Evolutionary conservation across 1,139 yeast genomes (phyloP), one percentile per base, ranked within the genome.

Genomic region (Dujonia santamariae): DNA sequence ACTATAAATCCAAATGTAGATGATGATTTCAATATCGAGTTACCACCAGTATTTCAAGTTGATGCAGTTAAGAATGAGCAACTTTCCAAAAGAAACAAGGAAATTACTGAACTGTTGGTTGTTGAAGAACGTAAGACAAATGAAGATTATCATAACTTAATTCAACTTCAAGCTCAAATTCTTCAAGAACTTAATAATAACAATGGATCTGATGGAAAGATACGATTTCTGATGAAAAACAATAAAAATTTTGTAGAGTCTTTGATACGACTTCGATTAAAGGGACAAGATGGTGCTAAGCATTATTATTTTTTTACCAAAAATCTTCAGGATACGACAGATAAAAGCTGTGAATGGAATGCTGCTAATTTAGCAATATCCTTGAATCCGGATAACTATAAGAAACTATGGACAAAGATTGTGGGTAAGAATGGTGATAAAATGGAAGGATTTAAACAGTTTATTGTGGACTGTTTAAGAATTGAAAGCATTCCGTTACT

Each of bases 41-140:
- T 63, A 16, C 66, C 66, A 2, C 26, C 51, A 22, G 45, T 61
- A 2, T 61, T 62, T 35, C 46, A 45, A 28, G 45, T 45, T 7
- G 58, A 56, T 29, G 67, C 60, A 13, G 46, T 44, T 19, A 45
- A 43, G 28, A 57, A 61, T 37, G 53, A 48, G 19, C 41, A 45
- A 34, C 38, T 60, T 11, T 43, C 47, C 18, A 38, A 39, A 19
- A 42, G 43, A 16, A 48, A 50, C 31, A 30, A 34, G 4, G 37
- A 50, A 30, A 47, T 60, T 7, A 44, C 50, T 8, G 33, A 37
- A 7, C 48, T 44, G 15, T 40, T 57, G 15, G 36, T 14, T 2
- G 39, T 44, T 17, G 58, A 56, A 9, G 30, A 25, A 51, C 48
- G 23, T 7, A 35, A 31, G 16, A 22, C 32, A 6, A 16, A 21